Evolutionary conservation across 495 filamentous ascomycete genomes (phyloP).

Genomic region (Hypoxylon crocopeplum): DNA sequence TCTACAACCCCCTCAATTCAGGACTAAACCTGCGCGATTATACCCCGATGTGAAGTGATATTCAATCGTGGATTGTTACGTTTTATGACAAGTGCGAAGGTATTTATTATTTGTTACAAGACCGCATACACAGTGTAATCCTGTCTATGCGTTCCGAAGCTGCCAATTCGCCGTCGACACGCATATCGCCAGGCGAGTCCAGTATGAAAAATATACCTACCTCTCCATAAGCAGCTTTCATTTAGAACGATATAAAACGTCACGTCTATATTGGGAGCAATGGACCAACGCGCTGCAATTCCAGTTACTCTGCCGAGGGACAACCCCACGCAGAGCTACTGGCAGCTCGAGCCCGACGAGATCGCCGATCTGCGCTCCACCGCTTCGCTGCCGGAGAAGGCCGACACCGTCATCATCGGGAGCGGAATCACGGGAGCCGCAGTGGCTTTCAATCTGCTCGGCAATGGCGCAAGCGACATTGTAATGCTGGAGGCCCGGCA

Average conservation of each 20-base stretch:
- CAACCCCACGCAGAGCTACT: conserved; percentile 72
- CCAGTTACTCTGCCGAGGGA: conserved; percentile 58
- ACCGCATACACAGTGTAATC: too few relatives aligned
- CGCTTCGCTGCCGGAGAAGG: conserved; percentile 49
- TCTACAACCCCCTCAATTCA: conserved; percentile 9
- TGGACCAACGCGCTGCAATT: conserved; percentile 54
- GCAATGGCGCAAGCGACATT: conserved; percentile 37
- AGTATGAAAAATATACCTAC: too few relatives aligned
- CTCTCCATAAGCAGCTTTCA: not conserved
- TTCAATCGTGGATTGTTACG: not conserved
- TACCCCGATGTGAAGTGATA: conserved; percentile 1
- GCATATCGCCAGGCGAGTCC: too few relatives aligned
- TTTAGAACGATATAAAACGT: not conserved
- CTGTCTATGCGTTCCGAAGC: not conserved
- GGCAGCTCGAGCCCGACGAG: conserved; percentile 68
- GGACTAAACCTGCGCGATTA: conserved; percentile 11
- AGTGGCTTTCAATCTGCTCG: conserved; percentile 64
- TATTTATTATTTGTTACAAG: not conserved
- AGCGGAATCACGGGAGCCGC: conserved; percentile 73
- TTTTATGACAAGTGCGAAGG: not conserved
- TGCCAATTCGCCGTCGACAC: too few relatives aligned
- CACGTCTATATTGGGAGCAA: conserved; percentile 15
- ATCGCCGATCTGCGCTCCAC: conserved; percentile 62
- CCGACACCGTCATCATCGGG: conserved; percentile 70
- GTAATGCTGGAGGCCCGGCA: conserved; percentile 67